Base-by-base conservation (phyloP, 495 filamentous ascomycete genomes). In the Penicillium soppii region DNA sequence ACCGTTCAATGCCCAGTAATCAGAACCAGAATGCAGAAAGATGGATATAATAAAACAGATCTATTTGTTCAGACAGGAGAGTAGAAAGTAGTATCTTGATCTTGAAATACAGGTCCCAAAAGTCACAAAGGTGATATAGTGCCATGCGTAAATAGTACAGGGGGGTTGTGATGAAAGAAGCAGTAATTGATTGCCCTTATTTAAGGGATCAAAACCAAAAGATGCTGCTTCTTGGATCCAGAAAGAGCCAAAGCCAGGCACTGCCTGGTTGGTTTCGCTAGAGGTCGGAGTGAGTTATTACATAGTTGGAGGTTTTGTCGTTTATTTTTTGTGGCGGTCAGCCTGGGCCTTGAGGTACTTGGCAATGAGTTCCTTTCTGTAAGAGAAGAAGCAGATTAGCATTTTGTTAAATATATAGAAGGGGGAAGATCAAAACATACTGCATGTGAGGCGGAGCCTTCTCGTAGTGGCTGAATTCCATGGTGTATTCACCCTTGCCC, bases 391-490 rank as follows among this genome's bases (percentile, higher is more conserved):
- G 38, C 36, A 12, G 17, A 22, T 59, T 53, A 63, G 57, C 10
- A 60, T 36, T 9, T 4, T 7, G 6, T 3, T 12, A 7, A 15
- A 54, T 45, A 41, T 46, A 27, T 27, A 37, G 23, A 43, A 9
- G 8, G 9, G 2, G 19, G 5, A 16, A 16, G 17, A 21, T 32
- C n/a, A 29, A 57, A 59, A 82, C 85, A 64, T 84, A 89, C 87
- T 99, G 95, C 68, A 97, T 65, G 60, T 97, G 92, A 52, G 84
- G 82, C 42, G 91, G 88, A 56, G 92, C 89, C 46, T 89, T 78
- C 48, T 85, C 83, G 66, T 99, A 97, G 73, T 97, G 92, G 65
- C 86, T 90, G 70, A 97, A 99, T 77, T 99, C 95, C 95, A 99
- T 99, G 54, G 80, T 86, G 62, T 96, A 99, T 77, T 99, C 95